Evolutionary conservation across 2,329 filamentous ascomycete genomes (phyloP).

Genomic region (Cytospora schulzeri): DNA sequence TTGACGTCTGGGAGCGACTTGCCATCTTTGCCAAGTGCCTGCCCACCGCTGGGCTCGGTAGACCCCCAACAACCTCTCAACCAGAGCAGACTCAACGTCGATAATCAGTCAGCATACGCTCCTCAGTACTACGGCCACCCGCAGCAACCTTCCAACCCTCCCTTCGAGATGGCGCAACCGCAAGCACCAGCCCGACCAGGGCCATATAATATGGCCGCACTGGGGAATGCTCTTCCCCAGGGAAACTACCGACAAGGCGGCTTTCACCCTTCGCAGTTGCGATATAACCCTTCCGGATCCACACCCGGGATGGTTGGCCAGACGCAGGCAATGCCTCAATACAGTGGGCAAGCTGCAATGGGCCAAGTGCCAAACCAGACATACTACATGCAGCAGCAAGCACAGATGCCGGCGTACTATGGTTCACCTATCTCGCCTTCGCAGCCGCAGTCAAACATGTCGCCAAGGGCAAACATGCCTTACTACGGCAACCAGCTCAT

Average conservation of each 20-base stretch:
- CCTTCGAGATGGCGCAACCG: slow-evolving; percentile 45
- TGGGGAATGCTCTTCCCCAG: slow-evolving; percentile 49
- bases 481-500: slow-evolving; percentile 50
- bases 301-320: slow-evolving; percentile 44
- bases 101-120: slow-evolving; percentile 32
- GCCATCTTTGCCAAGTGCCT: slow-evolving; percentile 29
- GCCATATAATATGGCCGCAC: slow-evolving; percentile 50
- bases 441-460: slow-evolving; percentile 39
- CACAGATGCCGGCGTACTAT: slow-evolving; percentile 49
- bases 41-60: slow-evolving; percentile 30
- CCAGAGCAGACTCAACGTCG: slow-evolving; percentile 31
- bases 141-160: slow-evolving; percentile 45
- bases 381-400: slow-evolving; percentile 51
- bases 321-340: slow-evolving; percentile 42
- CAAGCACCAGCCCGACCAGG: slow-evolving; percentile 38
- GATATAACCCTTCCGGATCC: slow-evolving; percentile 36
- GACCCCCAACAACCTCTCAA: slow-evolving; percentile 32
- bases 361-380: slow-evolving; percentile 43
- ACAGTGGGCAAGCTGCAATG: slow-evolving; percentile 42
- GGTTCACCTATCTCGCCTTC: slow-evolving; percentile 42
- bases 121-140: slow-evolving; percentile 37
- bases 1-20: slow-evolving; percentile 36
- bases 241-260: slow-evolving; percentile 43
- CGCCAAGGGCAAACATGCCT: slow-evolving; percentile 42
- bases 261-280: slow-evolving; percentile 39